Percentiles rank a stretch among this genome's conserved stretches.
Conservation (phyloP, 2,329 filamentous ascomycete genomes). For the Sclerotinia borealis region DNA sequence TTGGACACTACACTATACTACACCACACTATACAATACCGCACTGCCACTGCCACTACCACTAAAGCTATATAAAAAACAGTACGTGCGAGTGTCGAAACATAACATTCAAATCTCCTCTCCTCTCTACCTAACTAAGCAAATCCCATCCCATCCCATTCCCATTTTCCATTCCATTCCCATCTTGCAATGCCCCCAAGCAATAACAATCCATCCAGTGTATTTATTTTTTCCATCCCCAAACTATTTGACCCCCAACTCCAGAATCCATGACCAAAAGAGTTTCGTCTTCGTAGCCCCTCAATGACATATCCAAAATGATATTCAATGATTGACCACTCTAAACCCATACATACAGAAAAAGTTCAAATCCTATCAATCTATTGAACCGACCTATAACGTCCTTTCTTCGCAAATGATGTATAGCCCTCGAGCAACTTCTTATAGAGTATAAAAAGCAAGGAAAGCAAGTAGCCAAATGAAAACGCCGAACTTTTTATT, state of each 20-base stretch:
- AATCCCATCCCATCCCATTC: too few relatives aligned
- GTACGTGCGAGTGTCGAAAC: too few relatives aligned
- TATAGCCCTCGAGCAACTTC: background rate
- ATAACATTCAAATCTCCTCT: too few relatives aligned
- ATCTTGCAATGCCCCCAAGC: background rate
- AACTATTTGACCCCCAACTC: background rate
- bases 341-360: background rate
- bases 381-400: conserved; percentile 1
- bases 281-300: background rate
- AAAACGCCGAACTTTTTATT: conserved; percentile 1
- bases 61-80: too few relatives aligned
- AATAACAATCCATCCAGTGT: background rate
- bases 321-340: conserved; percentile 7
- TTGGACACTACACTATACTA: too few relatives aligned
- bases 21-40: too few relatives aligned
- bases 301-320: conserved; percentile 5
- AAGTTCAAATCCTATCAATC: background rate
- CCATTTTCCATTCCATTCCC: conserved; percentile 1
- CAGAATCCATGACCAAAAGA: background rate
- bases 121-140: conserved; percentile 1
- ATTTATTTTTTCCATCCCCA: background rate
- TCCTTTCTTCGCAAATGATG: background rate
- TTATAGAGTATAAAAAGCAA: background rate
- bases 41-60: too few relatives aligned
- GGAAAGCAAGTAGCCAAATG: background rate